Base-by-base conservation (phyloP, 1,284 basidiomycete species). In the Macrocystidia cucumis region DNA sequence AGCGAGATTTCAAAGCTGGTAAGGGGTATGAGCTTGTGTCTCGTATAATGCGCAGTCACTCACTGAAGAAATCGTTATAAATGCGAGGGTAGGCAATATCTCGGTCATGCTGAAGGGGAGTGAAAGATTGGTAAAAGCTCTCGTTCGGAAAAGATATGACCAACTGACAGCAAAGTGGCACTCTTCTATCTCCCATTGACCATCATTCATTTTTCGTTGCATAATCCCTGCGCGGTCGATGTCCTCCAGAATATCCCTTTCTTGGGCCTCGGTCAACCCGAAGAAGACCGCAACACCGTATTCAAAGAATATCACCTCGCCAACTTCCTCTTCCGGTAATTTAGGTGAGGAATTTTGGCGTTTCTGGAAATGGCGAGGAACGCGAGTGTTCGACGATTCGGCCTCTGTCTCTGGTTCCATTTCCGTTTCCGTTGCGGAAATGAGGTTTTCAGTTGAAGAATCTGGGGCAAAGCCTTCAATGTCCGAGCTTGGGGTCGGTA, bases 41-140 rank as follows among this genome's bases (percentile, higher is more conserved):
- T 2, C 34, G 28, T n/a, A 30, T 30, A 24, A 34, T 13, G 13
- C 13, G 8, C n/a, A 25, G 32, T 11, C 16, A 63, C 76, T 44
- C 49, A 85, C 82, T 92, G 63, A 92, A 92, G 56, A 92, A 91
- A 56, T 92, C 89, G 45, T 92, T 91, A 59, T 89, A 89, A 49
- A 95, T 91, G 39, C 85, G 77, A 26, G 83, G 91, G 51, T 81
- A 91, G 13, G 75, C 69, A n/a, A 90, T 88, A 32, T 81, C 65
- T 1, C 83, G 74, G 49, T 97, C 91, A 54, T 93, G 88, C 85
- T 91, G 42, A 4, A 36, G 27, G 16, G n/a, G 19, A 32, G 31
- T 23, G 30, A 24, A 46, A 34, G 45, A 32, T 20, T 30, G 23
- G 36, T 5, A 32, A 23, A 25, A 24, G 28, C n/a, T n/a, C n/a